Percentiles rank a stretch among this genome's conserved stretches.
Conservation (phyloP, 345 rosid genomes). For the Citrus reticulata region DNA sequence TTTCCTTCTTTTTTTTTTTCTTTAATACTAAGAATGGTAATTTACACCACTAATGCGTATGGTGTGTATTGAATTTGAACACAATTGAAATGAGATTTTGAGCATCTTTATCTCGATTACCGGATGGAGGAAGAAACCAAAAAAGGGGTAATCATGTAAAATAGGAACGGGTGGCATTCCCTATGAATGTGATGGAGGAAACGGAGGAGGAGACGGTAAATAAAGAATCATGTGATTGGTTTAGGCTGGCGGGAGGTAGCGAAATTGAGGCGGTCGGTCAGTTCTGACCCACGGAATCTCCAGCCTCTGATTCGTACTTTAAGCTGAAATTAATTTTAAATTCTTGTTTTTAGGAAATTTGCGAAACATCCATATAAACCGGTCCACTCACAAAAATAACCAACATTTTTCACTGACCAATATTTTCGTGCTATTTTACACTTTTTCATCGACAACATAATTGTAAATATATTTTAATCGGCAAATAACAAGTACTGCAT, state of each 20-base stretch:
- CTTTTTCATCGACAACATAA: too few relatives aligned
- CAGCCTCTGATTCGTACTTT: neutral
- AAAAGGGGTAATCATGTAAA: neutral
- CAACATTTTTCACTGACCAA: too few relatives aligned
- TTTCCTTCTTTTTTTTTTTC: neutral
- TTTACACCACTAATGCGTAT: too few relatives aligned
- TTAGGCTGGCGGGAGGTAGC: slow-evolving; percentile 21
- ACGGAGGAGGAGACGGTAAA: slow-evolving; percentile 15
- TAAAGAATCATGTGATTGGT: slow-evolving; percentile 14
- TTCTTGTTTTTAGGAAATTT: neutral
- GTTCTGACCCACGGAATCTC: slow-evolving; percentile 29
- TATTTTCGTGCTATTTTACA: too few relatives aligned
- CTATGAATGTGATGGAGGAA: neutral
- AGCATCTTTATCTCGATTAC: neutral
- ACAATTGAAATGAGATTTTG: too few relatives aligned
- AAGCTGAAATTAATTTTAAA: neutral
- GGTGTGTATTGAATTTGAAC: too few relatives aligned
- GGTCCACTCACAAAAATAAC: too few relatives aligned
- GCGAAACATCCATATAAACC: too few relatives aligned
- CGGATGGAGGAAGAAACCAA: neutral
- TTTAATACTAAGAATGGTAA: too few relatives aligned
- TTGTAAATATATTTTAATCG: too few relatives aligned
- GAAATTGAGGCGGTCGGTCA: slow-evolving; percentile 21
- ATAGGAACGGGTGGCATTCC: neutral
- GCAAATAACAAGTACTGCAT: too few relatives aligned